Evolutionary conservation across 306 rosid species (phyloP), one percentile per base, ranked within the genome.

Genomic region (Vachellia collinsii): DNA sequence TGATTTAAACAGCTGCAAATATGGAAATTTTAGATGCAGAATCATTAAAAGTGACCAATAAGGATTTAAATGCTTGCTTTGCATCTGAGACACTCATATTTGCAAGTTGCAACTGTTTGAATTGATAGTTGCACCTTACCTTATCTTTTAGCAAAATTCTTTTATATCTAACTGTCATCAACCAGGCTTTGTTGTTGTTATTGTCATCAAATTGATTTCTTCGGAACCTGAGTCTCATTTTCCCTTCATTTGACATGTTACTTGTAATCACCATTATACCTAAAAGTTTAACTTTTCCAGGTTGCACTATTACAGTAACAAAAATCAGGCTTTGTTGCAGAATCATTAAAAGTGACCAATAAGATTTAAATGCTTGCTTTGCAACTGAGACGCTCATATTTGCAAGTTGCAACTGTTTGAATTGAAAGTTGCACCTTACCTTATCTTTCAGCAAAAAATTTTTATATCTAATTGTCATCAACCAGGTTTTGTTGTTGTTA

Each of bases 241-340:
- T 50, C n/a, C 54, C 6, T 8, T 51, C 67, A 62, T 22, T 48
- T 36, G 72, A 16, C 8, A 13, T 25, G 59, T 54, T 54, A 41
- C 72, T n/a, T 48, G 68, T 70, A 36, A 46, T 34, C 67, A 43
- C 54, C 65, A 13, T 25, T 39, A 66, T 66, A 64, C 41, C 75
- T 80, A n/a, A 51, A 81, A 64, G 7, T 42, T 13, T 3, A 53
- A 48, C 68, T 37, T 53, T 48, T 17, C 67, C 29, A 12, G 41
- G 5, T 10, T 22, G 20, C 44, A 37, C 74, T 48, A 47, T 62
- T 61, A 38, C 5, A 2, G 20, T 6, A 14, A 46, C 41, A 36
- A 47, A 36, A 64, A 64, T 38, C 43, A 37, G 53, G n/a, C n/a
- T n/a, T n/a, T n/a, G n/a, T n/a, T n/a, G n/a, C n/a, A 2, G 14